phyloP scores from a whole-genome alignment of 106 monocot species.

The Allium cepa region DNA sequence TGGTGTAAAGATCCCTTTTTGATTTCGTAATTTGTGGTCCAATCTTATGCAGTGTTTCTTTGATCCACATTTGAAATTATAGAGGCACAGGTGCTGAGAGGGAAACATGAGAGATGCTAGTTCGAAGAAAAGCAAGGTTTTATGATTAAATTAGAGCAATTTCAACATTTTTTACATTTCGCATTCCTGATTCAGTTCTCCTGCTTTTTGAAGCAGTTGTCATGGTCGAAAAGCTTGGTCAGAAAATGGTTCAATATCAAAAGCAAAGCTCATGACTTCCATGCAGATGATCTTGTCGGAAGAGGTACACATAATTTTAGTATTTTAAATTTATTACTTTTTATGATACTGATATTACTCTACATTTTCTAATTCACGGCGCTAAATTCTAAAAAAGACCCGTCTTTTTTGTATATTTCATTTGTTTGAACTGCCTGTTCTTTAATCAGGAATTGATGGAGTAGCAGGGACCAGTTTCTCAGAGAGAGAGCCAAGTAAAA shows the following conservation, averaged over 20 bases:
- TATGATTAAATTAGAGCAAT: background rate
- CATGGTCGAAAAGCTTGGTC: conserved; percentile 71
- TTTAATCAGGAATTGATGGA: conserved; percentile 29
- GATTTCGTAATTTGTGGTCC: background rate
- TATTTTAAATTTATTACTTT: background rate
- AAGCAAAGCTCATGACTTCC: conserved; percentile 64
- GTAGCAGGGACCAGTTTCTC: conserved; percentile 63
- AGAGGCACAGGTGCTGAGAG: conserved; percentile 6
- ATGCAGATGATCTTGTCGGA: conserved; percentile 42
- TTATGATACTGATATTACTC: background rate
- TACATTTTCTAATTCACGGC: background rate
- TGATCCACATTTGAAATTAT: conserved; percentile 8
- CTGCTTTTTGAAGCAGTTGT: conserved; percentile 29
- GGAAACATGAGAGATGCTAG: conserved; percentile 74
- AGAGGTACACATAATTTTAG: conserved; percentile 28
- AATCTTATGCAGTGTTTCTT: background rate
- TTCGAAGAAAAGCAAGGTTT: conserved; percentile 77
- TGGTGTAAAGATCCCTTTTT: conserved; percentile 8
- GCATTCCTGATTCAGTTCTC: background rate
- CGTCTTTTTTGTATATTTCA: background rate
- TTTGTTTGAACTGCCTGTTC: conserved; percentile 7
- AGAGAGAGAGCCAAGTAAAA: conserved; percentile 72
- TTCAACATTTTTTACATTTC: background rate
- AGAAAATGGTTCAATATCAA: conserved; percentile 79
- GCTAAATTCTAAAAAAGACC: background rate